Percentiles rank a stretch among this genome's conserved stretches.
phyloP scores from a whole-genome alignment of 2,329 filamentous ascomycete genomes.

The Zasmidium angulare region DNA sequence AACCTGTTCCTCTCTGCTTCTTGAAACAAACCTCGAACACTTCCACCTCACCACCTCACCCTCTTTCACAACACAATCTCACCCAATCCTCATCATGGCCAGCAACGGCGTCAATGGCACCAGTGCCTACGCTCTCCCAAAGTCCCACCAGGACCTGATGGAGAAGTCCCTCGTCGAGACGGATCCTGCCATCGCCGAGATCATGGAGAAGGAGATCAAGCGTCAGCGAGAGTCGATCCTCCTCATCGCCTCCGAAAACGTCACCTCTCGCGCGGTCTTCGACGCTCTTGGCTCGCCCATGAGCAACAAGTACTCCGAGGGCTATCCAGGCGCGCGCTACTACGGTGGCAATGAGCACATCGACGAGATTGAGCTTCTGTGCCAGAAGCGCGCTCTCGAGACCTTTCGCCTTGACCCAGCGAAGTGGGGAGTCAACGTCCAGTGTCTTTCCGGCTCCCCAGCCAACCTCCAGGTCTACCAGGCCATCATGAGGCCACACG shows the following conservation, averaged over 20 bases:
- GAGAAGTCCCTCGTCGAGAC: constrained; percentile 89
- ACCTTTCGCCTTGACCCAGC: constrained; percentile 82
- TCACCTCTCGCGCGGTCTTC: constrained; percentile 96
- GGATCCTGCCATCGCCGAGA: constrained; percentile 90
- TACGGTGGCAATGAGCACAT: constrained; percentile 99
- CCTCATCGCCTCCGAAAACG: constrained; percentile 98
- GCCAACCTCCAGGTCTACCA: constrained; percentile 85
- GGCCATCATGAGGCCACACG: constrained; percentile 86
- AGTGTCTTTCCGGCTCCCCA: constrained; percentile 80
- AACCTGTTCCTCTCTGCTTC: background rate
- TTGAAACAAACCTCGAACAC: background rate
- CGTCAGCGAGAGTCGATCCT: constrained; percentile 98
- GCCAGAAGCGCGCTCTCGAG: constrained; percentile 89
- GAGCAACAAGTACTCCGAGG: constrained; percentile 98
- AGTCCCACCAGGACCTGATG: constrained; percentile 76
- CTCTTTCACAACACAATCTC: background rate
- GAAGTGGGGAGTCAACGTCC: constrained; percentile 99
- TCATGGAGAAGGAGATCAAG: constrained; percentile 96
- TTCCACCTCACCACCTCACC: background rate
- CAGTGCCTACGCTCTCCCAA: constrained; percentile 61
- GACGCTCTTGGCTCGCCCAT: constrained; percentile 92
- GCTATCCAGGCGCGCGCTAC: constrained; percentile 96
- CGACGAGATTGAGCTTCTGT: constrained; percentile 90
- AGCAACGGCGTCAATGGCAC: constrained; percentile 25
- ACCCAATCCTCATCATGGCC: constrained; percentile 25